Percentiles rank a stretch among this genome's conserved stretches.
These are phyloP conservation scores for Stagonosporopsis cucurbitacearum DNA, from an alignment of 2,329 filamentous ascomycete genomes.

Conservation along the genomic window DNA sequence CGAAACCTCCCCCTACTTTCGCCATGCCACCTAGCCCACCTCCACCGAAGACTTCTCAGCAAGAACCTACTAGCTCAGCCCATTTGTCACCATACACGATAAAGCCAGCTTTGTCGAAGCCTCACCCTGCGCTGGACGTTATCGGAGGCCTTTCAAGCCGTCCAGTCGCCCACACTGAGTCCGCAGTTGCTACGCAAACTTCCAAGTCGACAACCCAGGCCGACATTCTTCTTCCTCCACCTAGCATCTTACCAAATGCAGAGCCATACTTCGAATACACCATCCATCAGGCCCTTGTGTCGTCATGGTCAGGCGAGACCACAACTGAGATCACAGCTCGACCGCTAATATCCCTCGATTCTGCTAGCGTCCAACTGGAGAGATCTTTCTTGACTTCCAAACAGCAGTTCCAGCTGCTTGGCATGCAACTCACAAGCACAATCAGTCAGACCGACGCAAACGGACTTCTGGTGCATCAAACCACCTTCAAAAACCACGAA, in stretches of 20 bases:
- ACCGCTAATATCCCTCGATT: conserved; percentile 19
- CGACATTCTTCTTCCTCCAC: background rate
- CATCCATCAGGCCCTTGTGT: conserved; percentile 22
- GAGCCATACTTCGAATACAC: conserved; percentile 38
- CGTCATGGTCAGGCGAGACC: background rate
- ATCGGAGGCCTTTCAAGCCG: background rate
- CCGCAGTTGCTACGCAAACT: no score
- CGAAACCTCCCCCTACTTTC: no score
- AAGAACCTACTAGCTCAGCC: background rate
- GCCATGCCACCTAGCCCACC: background rate
- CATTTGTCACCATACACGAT: no score
- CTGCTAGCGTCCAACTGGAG: conserved; percentile 29
- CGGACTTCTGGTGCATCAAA: conserved; percentile 17
- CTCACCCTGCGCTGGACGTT: background rate
- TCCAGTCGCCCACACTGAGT: background rate
- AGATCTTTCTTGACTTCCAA: conserved; percentile 9
- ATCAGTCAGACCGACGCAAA: conserved; percentile 17
- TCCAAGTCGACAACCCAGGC: background rate
- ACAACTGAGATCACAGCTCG: conserved; percentile 13
- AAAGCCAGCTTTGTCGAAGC: background rate
- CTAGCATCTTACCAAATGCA: background rate
- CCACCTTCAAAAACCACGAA: conserved; percentile 18
- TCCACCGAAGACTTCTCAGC: background rate
- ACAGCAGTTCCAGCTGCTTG: conserved; percentile 12
- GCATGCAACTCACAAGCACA: conserved; percentile 10